phyloP scores from a whole-genome alignment of 176 grass and related monocot genomes.

The Thinopyrum elongatum region DNA sequence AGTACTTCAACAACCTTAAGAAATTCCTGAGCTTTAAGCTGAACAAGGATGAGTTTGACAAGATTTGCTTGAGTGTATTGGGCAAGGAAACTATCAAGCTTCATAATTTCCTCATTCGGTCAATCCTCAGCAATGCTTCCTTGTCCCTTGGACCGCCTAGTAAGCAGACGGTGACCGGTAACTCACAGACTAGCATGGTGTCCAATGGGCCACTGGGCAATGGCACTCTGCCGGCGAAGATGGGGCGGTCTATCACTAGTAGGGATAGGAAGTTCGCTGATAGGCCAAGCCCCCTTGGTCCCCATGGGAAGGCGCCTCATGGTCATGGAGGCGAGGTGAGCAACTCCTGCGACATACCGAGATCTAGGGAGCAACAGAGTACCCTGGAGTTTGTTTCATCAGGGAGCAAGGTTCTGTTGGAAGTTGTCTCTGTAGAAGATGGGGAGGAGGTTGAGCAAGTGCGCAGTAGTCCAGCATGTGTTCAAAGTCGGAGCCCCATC shows the following conservation, averaged over 20 bases:
- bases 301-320: conserved; percentile 29
- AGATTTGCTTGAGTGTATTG: conserved; percentile 28
- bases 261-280: conserved; percentile 31
- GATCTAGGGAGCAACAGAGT: conserved; percentile 21
- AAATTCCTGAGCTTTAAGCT: conserved; percentile 39
- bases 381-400: conserved; percentile 17
- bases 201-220: conserved; percentile 22
- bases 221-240: not conserved
- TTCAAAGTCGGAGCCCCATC: conserved; percentile 46
- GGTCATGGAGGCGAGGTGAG: conserved; percentile 19
- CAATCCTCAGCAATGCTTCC: conserved; percentile 45
- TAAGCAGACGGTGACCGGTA: conserved; percentile 40
- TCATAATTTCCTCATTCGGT: conserved; percentile 40
- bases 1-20: conserved; percentile 37
- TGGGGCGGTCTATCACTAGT: conserved; percentile 16
- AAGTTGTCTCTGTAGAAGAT: conserved; percentile 49
- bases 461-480: conserved; percentile 25
- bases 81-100: conserved; percentile 46
- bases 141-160: conserved; percentile 8
- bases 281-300: conserved; percentile 27
- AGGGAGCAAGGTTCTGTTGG: conserved; percentile 33
- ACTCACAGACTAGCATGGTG: conserved; percentile 38
- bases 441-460: conserved; percentile 58
- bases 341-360: conserved; percentile 23
- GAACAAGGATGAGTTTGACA: conserved; percentile 45